A percentile compares a stretch with the other conserved stretches of the same genome.
Conservation (phyloP, 2,329 filamentous ascomycete species). For the Ciborinia camelliae region DNA sequence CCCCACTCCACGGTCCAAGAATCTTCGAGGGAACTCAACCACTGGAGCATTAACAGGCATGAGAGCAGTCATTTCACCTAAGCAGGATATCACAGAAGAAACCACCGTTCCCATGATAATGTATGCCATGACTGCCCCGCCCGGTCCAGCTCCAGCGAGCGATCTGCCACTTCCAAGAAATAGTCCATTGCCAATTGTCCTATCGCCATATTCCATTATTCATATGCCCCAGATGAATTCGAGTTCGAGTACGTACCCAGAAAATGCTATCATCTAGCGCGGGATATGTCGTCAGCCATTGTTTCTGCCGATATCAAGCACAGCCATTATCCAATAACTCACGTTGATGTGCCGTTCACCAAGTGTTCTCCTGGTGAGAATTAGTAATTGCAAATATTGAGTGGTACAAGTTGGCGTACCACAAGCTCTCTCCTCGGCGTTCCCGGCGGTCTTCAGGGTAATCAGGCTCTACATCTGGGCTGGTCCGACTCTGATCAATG, state of each 20-base stretch:
- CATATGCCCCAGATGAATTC: conserved; percentile 8
- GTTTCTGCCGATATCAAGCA: neutral
- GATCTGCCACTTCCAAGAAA: conserved; percentile 43
- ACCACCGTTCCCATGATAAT: conserved; percentile 45
- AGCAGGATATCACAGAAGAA: conserved; percentile 43
- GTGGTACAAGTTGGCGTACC: conserved; percentile 25
- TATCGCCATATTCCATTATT: conserved; percentile 23
- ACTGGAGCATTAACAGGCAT: conserved; percentile 43
- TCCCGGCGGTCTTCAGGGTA: conserved; percentile 32
- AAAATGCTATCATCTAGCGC: conserved; percentile 45
- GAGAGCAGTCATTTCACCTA: conserved; percentile 43
- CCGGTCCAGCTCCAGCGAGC: conserved; percentile 42
- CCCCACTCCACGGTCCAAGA: conserved; percentile 40
- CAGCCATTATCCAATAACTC: conserved; percentile 17
- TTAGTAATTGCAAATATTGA: conserved; percentile 19
- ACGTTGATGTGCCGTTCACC: conserved; percentile 44
- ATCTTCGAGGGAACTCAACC: conserved; percentile 41
- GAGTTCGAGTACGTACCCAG: conserved; percentile 37
- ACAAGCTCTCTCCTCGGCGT: conserved; percentile 32
- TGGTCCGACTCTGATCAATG: conserved; percentile 23
- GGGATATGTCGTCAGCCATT: conserved; percentile 17
- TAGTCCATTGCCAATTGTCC: conserved; percentile 44
- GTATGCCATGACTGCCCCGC: conserved; percentile 42
- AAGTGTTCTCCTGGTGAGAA: conserved; percentile 39
- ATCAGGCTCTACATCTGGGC: conserved; percentile 27